These are phyloP conservation scores for Leavenworthia alabamica DNA, from an alignment of 345 rosid species.

Conservation along the genomic window DNA sequence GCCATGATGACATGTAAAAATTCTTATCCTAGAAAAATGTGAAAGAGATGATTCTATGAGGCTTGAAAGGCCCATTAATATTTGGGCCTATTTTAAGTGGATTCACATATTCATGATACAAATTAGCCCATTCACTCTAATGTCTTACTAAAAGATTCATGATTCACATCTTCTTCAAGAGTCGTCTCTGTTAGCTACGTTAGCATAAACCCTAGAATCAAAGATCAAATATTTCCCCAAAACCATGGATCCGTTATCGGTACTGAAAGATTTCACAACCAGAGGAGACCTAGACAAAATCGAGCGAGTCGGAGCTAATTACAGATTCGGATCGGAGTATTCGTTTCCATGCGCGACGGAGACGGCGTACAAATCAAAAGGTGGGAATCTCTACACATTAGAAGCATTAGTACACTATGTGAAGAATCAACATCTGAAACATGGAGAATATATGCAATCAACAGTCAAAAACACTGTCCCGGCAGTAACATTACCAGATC, in stretches of 20 bases:
- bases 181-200: not conserved
- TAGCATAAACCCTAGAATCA: slow-evolving; percentile 19
- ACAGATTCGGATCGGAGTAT: slow-evolving; percentile 64
- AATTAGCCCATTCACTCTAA: too few species aligned
- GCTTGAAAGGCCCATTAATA: not conserved
- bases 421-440: slow-evolving; percentile 59
- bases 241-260: slow-evolving; percentile 68
- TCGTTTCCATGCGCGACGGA: slow-evolving; percentile 54
- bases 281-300: slow-evolving; percentile 56
- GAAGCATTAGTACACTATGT: slow-evolving; percentile 66
- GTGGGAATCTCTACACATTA: slow-evolving; percentile 73
- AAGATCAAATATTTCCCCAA: not conserved
- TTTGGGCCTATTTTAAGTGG: not conserved
- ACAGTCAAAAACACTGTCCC: slow-evolving; percentile 55
- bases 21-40: not conserved
- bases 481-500: slow-evolving; percentile 67
- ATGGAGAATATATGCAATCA: slow-evolving; percentile 68
- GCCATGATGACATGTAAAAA: not conserved
- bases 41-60: not conserved
- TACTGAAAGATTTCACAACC: slow-evolving; percentile 64
- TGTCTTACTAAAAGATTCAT: too few species aligned
- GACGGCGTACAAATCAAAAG: slow-evolving; percentile 80
- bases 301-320: slow-evolving; percentile 42
- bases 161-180: slow-evolving; percentile 14
- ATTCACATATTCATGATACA: too few species aligned